These are phyloP conservation scores for Trichomonas gallinae DNA, from an alignment of 208 protist genomes.

Conservation along the genomic window DNA sequence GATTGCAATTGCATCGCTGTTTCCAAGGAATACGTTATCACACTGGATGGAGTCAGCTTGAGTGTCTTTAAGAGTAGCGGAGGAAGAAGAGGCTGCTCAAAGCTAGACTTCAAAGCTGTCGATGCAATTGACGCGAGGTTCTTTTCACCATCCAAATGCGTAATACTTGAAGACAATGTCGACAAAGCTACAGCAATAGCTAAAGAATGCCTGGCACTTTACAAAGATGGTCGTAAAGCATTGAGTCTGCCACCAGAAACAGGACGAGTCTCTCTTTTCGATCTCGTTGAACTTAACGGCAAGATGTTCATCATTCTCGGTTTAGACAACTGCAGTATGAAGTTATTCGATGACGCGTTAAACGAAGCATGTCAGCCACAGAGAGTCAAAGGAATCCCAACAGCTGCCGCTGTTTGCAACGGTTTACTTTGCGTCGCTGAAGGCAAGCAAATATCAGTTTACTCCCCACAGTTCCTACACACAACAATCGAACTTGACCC, in stretches of 20 bases:
- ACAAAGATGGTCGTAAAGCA: neutral
- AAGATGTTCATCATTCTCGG: neutral
- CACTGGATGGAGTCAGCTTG: neutral
- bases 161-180: neutral
- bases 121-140: neutral
- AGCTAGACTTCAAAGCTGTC: neutral
- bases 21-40: neutral
- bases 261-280: neutral
- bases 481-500: neutral
- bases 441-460: neutral
- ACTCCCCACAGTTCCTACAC: neutral
- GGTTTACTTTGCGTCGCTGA: neutral
- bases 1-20: neutral
- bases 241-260: neutral
- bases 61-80: neutral
- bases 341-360: neutral
- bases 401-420: neutral
- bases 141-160: neutral
- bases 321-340: neutral
- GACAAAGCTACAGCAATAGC: neutral
- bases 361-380: neutral
- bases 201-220: neutral
- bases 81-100: neutral
- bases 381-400: neutral
- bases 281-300: neutral